phyloP scores from a whole-genome alignment of 1,284 basidiomycete species.

The Cystobasidium pallidum region DNA sequence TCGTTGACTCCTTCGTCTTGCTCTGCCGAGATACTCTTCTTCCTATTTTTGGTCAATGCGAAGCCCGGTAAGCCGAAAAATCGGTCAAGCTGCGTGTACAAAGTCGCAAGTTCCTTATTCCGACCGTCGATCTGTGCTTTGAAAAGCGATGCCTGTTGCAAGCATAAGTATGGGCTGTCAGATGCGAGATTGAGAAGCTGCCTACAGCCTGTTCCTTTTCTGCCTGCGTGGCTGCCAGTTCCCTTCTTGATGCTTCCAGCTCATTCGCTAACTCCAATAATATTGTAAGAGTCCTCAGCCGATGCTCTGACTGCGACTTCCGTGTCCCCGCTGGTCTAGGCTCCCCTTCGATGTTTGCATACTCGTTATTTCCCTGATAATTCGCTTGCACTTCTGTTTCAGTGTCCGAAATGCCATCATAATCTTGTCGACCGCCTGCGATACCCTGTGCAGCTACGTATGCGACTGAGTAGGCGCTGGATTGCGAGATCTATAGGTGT shows the following conservation, averaged over 20 bases:
- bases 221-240: slow-evolving; percentile 2
- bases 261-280: slow-evolving; percentile 34
- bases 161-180: too few relatives aligned
- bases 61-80: slow-evolving; percentile 28
- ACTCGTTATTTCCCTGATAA: neutral
- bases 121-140: slow-evolving; percentile 27
- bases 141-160: slow-evolving; percentile 15
- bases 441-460: neutral
- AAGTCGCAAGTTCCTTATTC: slow-evolving; percentile 22
- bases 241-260: slow-evolving; percentile 16
- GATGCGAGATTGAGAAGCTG: neutral
- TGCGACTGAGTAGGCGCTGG: neutral
- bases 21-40: neutral
- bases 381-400: slow-evolving; percentile 17
- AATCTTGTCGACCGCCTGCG: slow-evolving; percentile 4
- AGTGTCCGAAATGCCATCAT: slow-evolving; percentile 27
- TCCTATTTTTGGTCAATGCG: slow-evolving; percentile 1
- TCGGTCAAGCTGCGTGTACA: slow-evolving; percentile 28
- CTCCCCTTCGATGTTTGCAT: neutral
- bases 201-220: slow-evolving; percentile 24
- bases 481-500: neutral
- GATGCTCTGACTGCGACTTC: neutral
- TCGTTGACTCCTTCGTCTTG: neutral
- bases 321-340: neutral
- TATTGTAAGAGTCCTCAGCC: slow-evolving; percentile 26